phyloP scores from a whole-genome alignment of 371 early-diverging fungal species.

The Chytridium lagenaria region DNA sequence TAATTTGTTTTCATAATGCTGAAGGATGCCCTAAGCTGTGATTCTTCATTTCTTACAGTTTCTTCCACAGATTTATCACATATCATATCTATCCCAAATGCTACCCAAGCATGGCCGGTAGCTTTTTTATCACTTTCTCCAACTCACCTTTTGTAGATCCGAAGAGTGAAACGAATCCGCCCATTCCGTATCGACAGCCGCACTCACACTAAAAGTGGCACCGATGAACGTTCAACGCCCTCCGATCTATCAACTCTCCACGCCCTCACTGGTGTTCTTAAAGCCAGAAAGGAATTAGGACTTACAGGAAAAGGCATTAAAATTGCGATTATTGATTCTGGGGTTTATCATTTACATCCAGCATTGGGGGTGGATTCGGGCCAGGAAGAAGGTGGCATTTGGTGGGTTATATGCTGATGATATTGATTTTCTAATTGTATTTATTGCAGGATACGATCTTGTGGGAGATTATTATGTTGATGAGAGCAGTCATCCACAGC shows the following conservation, averaged over 20 bases:
- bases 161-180: conserved; percentile 1
- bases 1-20: neutral
- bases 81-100: conserved; percentile 11
- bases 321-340: conserved; percentile 59
- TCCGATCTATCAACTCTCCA: conserved; percentile 7
- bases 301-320: conserved; percentile 43
- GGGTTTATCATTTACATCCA: conserved; percentile 70
- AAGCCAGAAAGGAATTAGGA: conserved; percentile 22
- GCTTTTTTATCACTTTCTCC: too few species aligned
- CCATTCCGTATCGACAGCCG: too few species aligned
- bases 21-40: neutral
- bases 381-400: conserved; percentile 62
- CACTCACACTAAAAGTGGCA: too few species aligned
- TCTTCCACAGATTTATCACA: conserved; percentile 3
- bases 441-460: conserved; percentile 36
- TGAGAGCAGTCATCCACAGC: conserved; percentile 25
- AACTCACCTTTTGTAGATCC: too few species aligned
- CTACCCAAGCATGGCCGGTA: conserved; percentile 18
- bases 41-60: neutral
- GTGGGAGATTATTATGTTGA: conserved; percentile 41
- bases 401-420: conserved; percentile 37
- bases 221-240: neutral
- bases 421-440: neutral
- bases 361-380: conserved; percentile 72
- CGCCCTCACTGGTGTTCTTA: conserved; percentile 27